These are phyloP conservation scores for Ogataea wickerhamii DNA, from an alignment of 805 yeast genomes.

Conservation along the genomic window DNA sequence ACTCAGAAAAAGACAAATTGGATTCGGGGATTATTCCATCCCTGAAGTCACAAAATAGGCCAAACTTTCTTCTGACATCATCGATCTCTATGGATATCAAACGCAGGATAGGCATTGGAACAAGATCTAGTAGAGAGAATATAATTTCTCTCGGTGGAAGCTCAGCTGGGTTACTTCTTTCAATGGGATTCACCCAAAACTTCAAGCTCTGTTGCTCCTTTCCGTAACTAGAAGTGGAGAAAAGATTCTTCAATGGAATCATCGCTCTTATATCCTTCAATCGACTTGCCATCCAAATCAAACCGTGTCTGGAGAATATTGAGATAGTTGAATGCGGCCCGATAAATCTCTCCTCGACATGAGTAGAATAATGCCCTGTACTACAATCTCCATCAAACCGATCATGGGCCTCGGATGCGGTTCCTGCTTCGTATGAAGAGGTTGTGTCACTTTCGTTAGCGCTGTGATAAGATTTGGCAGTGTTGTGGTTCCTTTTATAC, in stretches of 20 bases:
- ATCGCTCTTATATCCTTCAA: conserved; percentile 16
- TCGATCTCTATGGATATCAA: neutral
- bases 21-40: conserved; percentile 24
- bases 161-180: conserved; percentile 21
- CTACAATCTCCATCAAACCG: too few relatives aligned
- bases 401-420: neutral
- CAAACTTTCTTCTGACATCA: conserved; percentile 9
- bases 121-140: conserved; percentile 10
- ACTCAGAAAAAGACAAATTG: conserved; percentile 30
- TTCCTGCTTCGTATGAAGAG: neutral
- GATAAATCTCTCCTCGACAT: conserved; percentile 15
- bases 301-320: conserved; percentile 38
- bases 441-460: neutral
- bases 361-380: neutral
- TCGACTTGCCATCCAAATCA: conserved; percentile 35
- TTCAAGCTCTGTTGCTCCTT: conserved; percentile 20
- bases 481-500: neutral
- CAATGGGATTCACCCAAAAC: conserved; percentile 36
- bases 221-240: conserved; percentile 13
- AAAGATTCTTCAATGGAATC: conserved; percentile 25
- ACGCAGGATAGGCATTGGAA: conserved; percentile 1
- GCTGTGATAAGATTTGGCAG: neutral
- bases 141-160: conserved; percentile 31
- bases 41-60: conserved; percentile 22
- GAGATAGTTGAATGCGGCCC: conserved; percentile 35